Base-by-base conservation (phyloP, 1,284 basidiomycete genomes). In the Pascua sp. region DNA sequence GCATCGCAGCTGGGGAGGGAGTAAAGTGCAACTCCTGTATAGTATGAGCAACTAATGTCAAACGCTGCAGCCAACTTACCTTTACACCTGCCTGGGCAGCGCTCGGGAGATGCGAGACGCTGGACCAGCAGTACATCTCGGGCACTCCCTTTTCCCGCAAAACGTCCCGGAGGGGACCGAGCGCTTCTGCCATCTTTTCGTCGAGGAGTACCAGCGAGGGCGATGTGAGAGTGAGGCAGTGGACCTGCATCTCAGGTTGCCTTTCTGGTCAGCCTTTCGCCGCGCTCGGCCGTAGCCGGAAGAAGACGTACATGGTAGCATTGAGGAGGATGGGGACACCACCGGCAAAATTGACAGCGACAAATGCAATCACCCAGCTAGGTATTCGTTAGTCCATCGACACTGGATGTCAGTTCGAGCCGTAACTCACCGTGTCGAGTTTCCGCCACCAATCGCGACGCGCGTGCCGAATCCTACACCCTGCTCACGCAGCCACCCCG, bases 351-450 rank as follows among this genome's bases (percentile, higher is more conserved):
- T 70, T 67, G 0, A 57, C 57, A 8, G 73, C 73, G 11, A 70
- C 53, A 49, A 70, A 75, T 2, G 65, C 48, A 0, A 72, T 59
- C 7, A 73, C 60, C 69, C 71, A 75, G n/a, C 71, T 60, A 47
- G 51, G 9, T 63, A 59, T 73, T 75, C 18, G 46, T 10, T 8
- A 10, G 16, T 11, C 24, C 12, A 12, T 49, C 32, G 5, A 10
- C 18, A 16, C 7, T 42, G 11, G 36, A 10, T 18, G 10, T 40
- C n/a, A 16, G 16, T 4, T n/a, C 43, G 16, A n/a, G 4, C 2
- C 43, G 17, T 32, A 24, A 16, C 44, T 46, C 32, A 54, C 52
- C 40, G 40, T 42, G 64, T 51, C 45, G 54, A 65, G 61, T 75
- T 75, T 15, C 55, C 48, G 18, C 72, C 72, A 1, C 68, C 70